Base-by-base conservation (phyloP, 805 yeast genomes). In the Isabelozyma rhagii region DNA sequence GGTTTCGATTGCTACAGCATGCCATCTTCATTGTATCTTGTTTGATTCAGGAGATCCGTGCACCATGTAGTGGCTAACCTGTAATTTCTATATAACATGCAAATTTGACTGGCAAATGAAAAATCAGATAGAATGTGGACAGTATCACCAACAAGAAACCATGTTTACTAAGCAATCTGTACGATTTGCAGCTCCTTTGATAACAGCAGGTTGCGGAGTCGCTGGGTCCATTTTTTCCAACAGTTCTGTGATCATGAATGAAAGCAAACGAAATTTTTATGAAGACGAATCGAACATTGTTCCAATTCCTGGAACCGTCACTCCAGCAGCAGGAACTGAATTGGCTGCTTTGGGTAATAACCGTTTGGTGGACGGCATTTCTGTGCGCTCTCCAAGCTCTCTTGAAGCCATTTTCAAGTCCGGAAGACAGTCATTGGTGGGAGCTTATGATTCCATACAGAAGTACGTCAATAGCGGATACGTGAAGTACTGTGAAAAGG, bases 401-500 rank as follows among this genome's bases (percentile, higher is more conserved):
- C 60, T 87, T 21, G 85, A 85, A 61, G 52, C 69, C 3, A 66
- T 68, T 45, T 69, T 87, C 57, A 76, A 72, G 45, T 27, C 59
- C 2, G 75, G 76, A 5, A 81, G 96, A 66, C 68, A 74, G 47
- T 58, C 68, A 46, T 59, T 79, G 4, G 57, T 63, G 21, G 61
- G 56, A 4, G 67, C 65, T 39, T 62, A 72, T 39, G 55, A 66
- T n/a, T 38, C 54, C 7, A 45, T 60, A 1, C 56, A 58, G 27
- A 48, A 48, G n/a, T 71, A 69, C 40, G 67, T 82, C 47, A 78
- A 83, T 54, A 69, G 68, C 14, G 74, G 76, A 7, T 77, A 85
- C 48, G 61, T 74, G 39, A 70, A 72, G 45, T 84, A 81, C 56
- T 78, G 83, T 57, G 65, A 69, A 21, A 76, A 79, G 4, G 97